Conservation (phyloP, 768 basidiomycete genomes). For the Imleria badia region DNA sequence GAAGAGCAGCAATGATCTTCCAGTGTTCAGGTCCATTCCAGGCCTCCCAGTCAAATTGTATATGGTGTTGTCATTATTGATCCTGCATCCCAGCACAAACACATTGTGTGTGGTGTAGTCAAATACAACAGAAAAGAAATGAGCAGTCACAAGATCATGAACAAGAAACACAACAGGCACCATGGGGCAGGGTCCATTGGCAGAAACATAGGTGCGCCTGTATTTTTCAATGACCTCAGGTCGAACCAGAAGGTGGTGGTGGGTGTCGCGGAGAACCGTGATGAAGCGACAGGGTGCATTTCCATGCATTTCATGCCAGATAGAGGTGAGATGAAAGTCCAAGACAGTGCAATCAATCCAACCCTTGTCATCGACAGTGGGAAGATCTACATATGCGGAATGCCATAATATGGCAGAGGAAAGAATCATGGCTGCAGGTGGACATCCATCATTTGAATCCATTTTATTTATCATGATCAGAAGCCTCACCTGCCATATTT, state of each 20-base stretch:
- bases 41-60: background rate
- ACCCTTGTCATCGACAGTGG: background rate
- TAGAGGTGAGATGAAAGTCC: conserved; percentile 1
- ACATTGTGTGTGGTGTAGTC: background rate
- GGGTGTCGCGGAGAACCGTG: background rate
- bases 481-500: too few species aligned
- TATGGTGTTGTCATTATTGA: background rate
- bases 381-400: background rate
- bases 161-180: background rate
- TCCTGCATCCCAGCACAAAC: background rate
- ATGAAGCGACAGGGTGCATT: background rate
- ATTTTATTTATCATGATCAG: too few species aligned
- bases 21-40: conserved; percentile 3
- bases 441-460: too few species aligned
- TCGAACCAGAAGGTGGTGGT: background rate
- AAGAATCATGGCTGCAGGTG: background rate
- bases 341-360: conserved; percentile 2
- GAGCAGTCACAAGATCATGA: background rate
- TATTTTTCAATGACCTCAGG: background rate
- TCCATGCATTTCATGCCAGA: background rate
- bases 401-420: conserved; percentile 3
- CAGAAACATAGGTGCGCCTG: background rate
- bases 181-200: background rate
- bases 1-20: background rate
- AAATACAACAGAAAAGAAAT: conserved; percentile 1